Conservation (phyloP, 108 stramenopile genomes). For the Cyclotella sp. region DNA sequence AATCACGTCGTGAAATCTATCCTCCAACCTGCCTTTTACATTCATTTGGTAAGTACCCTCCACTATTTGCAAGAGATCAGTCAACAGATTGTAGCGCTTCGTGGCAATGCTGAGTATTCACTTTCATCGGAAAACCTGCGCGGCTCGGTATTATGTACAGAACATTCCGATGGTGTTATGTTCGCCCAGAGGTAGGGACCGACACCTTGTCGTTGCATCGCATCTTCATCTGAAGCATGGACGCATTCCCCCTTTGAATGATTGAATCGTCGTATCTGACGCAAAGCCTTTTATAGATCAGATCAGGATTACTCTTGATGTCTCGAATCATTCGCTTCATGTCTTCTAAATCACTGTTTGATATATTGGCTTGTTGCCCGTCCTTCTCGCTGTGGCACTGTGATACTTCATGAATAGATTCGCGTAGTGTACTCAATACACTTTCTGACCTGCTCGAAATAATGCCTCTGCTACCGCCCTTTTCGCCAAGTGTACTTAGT, state of each 20-base stretch:
- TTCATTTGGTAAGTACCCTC: too few species aligned
- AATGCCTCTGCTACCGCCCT: not conserved
- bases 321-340: slow-evolving; percentile 14
- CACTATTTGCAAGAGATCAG: too few species aligned
- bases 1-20: too few species aligned
- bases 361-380: not conserved
- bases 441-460: not conserved
- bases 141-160: too few species aligned
- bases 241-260: not conserved
- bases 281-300: slow-evolving; percentile 7
- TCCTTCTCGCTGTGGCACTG: not conserved
- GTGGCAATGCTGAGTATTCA: too few species aligned
- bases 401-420: not conserved
- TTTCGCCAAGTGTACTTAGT: not conserved
- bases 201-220: not conserved
- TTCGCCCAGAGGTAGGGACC: too few species aligned
- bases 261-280: slow-evolving; percentile 4
- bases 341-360: not conserved
- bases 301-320: not conserved
- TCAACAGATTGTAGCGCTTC: too few species aligned
- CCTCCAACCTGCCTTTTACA: too few species aligned
- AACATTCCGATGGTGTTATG: too few species aligned
- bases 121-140: too few species aligned
- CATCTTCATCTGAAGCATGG: slow-evolving; percentile 1
- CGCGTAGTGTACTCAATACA: not conserved